Evolutionary conservation across 2,329 filamentous ascomycete genomes (phyloP), one percentile per base, ranked within the genome.

Genomic region (Claviceps capensis): DNA sequence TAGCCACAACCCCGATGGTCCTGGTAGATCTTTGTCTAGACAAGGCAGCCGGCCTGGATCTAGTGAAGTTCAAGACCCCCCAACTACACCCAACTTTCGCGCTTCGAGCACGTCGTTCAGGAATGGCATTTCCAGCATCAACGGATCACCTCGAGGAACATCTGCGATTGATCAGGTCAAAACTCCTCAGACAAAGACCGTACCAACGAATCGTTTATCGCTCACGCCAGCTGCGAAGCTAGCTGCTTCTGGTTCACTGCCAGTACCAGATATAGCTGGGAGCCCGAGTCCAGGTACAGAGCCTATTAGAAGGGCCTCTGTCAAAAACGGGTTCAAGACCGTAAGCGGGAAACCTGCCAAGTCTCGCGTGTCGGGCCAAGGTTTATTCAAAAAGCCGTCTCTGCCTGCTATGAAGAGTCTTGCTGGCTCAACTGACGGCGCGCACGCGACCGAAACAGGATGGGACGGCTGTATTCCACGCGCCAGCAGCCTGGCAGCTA

Each of bases 1-100:
- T 57, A 85, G 69, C 72, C 83, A 69, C 73, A 84, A 65, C 62
- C 82, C 65, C 68, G 86, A 71, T 69, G 76, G 62, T 58, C 85
- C 75, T 64, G 77, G 62, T 67, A 70, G 69, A 30, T 69, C 75
- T 16, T 67, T 69, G 0, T 75, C 75, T 22, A 72, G 72, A 34
- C 73, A 72, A 40, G 68, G 69, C 4, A 79, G 75, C 59, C 73
- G 78, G 22, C 78, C 75, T 7, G 75, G 76, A 1, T 81, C 79
- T 3, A 77, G 73, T 59, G 72, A 70, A 37, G 79, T 69, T 54
- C 73, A 63, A 58, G 70, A 64, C 58, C 77, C 69, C 55, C 47
- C 54, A 23, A 56, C 55, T 9, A 57, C 59, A 13, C 57, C 62
- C 3, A 72, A 64, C 60, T 71, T 74, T 49, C 68, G 73, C 26